phyloP scores from a whole-genome alignment of 192 early-diverging fungal genomes.

The Coemansia furcata region DNA sequence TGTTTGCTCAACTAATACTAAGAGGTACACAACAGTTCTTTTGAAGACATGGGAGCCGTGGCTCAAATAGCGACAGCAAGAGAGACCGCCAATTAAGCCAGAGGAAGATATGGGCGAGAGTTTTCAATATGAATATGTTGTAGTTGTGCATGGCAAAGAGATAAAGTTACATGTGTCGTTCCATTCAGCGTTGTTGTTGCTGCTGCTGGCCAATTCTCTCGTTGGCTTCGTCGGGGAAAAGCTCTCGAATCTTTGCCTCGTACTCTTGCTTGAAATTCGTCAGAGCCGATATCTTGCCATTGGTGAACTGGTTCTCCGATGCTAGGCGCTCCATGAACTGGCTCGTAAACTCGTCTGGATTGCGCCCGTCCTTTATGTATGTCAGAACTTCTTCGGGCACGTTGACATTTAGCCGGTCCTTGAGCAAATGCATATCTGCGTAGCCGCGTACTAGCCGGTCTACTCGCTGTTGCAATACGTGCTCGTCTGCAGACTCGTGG shows the following conservation, averaged over 20 bases:
- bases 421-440: slow-evolving; percentile 35
- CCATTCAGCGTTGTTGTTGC: background rate
- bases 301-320: slow-evolving; percentile 52
- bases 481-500: slow-evolving; percentile 42
- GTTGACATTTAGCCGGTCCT: slow-evolving; percentile 37
- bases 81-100: background rate
- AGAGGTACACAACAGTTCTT: background rate
- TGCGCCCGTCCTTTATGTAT: slow-evolving; percentile 41
- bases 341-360: slow-evolving; percentile 53
- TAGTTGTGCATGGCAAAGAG: background rate
- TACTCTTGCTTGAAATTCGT: slow-evolving; percentile 49
- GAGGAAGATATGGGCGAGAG: background rate
- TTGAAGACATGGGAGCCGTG: background rate
- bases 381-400: slow-evolving; percentile 39
- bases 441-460: slow-evolving; percentile 36
- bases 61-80: background rate
- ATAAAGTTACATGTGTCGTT: background rate
- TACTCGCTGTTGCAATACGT: slow-evolving; percentile 42
- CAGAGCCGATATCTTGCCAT: slow-evolving; percentile 50
- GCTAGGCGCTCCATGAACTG: slow-evolving; percentile 51
- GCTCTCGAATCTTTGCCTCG: slow-evolving; percentile 38
- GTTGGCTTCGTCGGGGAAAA: slow-evolving; percentile 40
- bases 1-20: background rate
- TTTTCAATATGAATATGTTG: too few relatives aligned
- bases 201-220: slow-evolving; percentile 16